Evolutionary conservation across 2,329 filamentous ascomycete species (phyloP).

Genomic region (Colletotrichum abscissum): DNA sequence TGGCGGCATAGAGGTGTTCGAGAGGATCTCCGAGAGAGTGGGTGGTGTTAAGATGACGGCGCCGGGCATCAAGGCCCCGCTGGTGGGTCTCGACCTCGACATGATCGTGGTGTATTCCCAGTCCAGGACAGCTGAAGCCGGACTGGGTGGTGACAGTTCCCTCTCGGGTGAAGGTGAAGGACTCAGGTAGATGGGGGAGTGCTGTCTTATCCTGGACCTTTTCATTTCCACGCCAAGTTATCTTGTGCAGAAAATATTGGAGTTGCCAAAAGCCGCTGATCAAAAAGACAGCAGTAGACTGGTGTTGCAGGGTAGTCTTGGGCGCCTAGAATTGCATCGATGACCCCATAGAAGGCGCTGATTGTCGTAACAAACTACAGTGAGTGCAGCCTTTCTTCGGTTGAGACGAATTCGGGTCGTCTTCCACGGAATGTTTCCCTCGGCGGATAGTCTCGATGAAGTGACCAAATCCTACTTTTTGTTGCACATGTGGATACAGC

Average conservation of each 20-base stretch:
- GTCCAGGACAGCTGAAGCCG: conserved; percentile 58
- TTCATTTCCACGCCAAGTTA: conserved; percentile 52
- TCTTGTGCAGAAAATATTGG: background rate
- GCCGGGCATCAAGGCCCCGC: conserved; percentile 58
- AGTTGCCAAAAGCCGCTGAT: conserved; percentile 7
- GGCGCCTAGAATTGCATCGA: conserved; percentile 11
- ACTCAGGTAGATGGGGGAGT: conserved; percentile 56
- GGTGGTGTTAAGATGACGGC: conserved; percentile 61
- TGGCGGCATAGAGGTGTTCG: conserved; percentile 85
- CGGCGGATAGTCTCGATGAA: background rate
- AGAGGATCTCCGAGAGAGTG: conserved; percentile 86
- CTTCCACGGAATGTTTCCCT: background rate
- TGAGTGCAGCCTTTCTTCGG: background rate
- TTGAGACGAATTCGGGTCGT: background rate
- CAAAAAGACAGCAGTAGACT: background rate
- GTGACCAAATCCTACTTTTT: background rate
- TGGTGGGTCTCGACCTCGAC: conserved; percentile 61
- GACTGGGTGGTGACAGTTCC: conserved; percentile 54
- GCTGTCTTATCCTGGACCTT: conserved; percentile 57
- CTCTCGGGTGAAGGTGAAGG: conserved; percentile 51
- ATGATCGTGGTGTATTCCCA: conserved; percentile 56
- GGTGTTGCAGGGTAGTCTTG: background rate
- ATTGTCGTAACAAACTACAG: background rate
- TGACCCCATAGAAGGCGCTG: conserved; percentile 9
- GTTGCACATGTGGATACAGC: background rate